Evolutionary conservation across 2,329 filamentous ascomycete species (phyloP), one percentile per base, ranked within the genome.

Genomic region (Hypoxylon sp.): DNA sequence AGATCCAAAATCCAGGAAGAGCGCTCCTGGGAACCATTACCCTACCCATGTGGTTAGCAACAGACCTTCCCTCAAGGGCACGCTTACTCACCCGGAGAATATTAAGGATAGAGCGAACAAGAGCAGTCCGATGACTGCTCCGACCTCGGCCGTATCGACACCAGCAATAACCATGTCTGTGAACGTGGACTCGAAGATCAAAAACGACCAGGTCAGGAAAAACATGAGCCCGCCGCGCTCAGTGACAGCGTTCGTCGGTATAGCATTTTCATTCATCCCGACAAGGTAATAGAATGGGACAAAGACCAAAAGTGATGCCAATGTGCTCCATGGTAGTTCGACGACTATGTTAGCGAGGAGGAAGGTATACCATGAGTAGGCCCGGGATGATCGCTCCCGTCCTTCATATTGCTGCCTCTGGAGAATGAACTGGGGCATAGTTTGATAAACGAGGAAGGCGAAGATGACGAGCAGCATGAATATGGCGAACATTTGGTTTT

Each of bases 401-500:
- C 92, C 91, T 79, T 95, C 92, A 79, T 94, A 95, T 0, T 95
- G 83, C 0, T 89, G 85, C 17, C 92, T 88, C 74, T 94, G 91
- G 0, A 89, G 89, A 71, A 94, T 85, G 73, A 95, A 95, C 60
- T 91, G 88, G 0, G 92, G 92, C 86, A 94, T 93, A 20, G 91
- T 90, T 77, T 92, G 90, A 70, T 92, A 89, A 0, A 91, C 87
- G 13, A 93, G 80, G 10, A 89, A 88, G 14, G 89, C 88, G 77
- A 95, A 95, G 76, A 95, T 91, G 22, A 90, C 93, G 62, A 89
- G 86, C 57, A 94, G 79, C 88, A 94, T 91, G 81, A 95, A 95
- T 44, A 93, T 88, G 51, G 86, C 85, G 78, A 94, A 94, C 77
- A 94, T 84, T 58, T 92, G 88, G 76, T 91, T 92, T 75, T 93